Evolutionary conservation across 2,329 filamentous ascomycete species (phyloP).

Genomic region (Cadophora luteo-olivacea): DNA sequence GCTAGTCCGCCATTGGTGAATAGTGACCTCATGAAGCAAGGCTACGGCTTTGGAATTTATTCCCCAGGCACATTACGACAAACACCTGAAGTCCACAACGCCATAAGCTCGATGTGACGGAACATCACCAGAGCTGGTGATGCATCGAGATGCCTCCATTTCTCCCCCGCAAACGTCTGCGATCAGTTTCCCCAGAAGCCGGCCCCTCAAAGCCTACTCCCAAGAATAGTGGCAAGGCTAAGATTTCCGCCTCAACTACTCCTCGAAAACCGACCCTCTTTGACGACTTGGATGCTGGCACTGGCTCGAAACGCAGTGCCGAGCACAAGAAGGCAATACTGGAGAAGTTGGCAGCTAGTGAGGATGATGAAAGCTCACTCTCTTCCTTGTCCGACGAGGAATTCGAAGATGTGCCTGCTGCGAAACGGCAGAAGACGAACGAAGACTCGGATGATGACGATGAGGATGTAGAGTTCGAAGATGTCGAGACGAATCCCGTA

Average conservation of each 20-base stretch:
- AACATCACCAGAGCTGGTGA: conserved; percentile 7
- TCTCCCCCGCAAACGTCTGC: conserved; percentile 70
- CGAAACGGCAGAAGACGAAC: conserved; percentile 50
- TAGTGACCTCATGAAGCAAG: conserved; percentile 31
- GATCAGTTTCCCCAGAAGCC: conserved; percentile 52
- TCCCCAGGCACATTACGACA: neutral
- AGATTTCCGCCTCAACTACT: conserved; percentile 37
- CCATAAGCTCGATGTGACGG: neutral
- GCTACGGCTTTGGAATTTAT: conserved; percentile 8
- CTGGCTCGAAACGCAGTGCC: conserved; percentile 46
- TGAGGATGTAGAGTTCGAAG: conserved; percentile 68
- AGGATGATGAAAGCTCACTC: conserved; percentile 47
- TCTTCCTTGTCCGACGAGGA: conserved; percentile 55
- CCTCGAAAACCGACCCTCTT: conserved; percentile 64
- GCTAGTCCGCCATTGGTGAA: conserved; percentile 10
- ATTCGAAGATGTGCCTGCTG: conserved; percentile 57
- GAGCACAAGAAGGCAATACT: conserved; percentile 52
- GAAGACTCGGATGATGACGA: conserved; percentile 53
- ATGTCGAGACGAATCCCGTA: conserved; percentile 53
- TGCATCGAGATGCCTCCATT: conserved; percentile 66
- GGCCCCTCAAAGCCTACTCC: conserved; percentile 35
- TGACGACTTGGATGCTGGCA: conserved; percentile 62
- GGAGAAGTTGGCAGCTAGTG: conserved; percentile 51
- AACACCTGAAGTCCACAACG: neutral
- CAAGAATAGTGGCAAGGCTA: conserved; percentile 40